Evolutionary conservation across 2,329 filamentous ascomycete genomes (phyloP), one percentile per base, ranked within the genome.

Genomic region (Exophiala phaeomuriformis): DNA sequence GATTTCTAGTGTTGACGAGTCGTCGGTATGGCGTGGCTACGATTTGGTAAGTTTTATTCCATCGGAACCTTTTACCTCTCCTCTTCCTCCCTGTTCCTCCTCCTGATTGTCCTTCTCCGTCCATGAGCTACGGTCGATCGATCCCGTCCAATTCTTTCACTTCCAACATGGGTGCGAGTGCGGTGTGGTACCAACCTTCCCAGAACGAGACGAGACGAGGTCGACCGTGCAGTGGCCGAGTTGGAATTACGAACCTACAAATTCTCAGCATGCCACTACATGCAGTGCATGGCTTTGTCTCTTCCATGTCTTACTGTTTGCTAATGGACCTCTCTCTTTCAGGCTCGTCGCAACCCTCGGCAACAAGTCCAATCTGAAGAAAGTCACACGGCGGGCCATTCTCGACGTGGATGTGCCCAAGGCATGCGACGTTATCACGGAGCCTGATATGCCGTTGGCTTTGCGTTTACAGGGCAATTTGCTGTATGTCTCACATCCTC

Each of bases 291-390:
- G 19, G 10, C 36, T 8, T 39, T n/a, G 2, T 5, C 19, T n/a
- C 36, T 39, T n/a, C 12, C 4, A 4, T n/a, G 4, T 2, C 39
- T 41, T 10, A 28, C 19, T 19, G 7, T 5, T 3, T 41, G 39
- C 39, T 41, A 5, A 41, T 3, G 1, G 31, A 39, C 12, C 30
- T 72, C 49, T 69, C 58, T 27, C 12, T 9, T 9, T 41, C 39
- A 96, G 91, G 91, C 82, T 96, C 40, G 84, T 95, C 40, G 93
- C 93, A 40, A 98, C 91, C 0, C 79, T 95, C 1, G 90, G 90
- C 12, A 77, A 81, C 3, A 87, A 83, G 60, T 86, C 84, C 0
- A 79, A 73, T 49, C 76, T 85, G 36, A 86, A 82, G 63, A 89
- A 83, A 64, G 75, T 98, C 63, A 88, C 84, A 5, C 82, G 86